A percentile compares a stretch with the other conserved stretches of the same genome.
These are phyloP conservation scores for Geotrichum restrictum DNA, from an alignment of 1,139 yeast genomes.

Conservation along the genomic window DNA sequence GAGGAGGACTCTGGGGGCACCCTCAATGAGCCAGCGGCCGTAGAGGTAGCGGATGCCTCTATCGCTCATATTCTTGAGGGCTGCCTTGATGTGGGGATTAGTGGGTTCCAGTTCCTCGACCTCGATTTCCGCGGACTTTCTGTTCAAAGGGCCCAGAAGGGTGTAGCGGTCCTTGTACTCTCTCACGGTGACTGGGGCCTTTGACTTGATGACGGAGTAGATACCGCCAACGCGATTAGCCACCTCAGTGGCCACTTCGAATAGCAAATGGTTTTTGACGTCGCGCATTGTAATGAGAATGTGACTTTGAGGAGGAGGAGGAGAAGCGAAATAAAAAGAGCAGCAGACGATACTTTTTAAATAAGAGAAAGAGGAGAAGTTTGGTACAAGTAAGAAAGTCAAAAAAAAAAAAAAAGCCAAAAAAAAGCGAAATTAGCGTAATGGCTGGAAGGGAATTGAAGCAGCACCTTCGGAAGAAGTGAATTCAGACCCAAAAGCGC, in stretches of 20 bases:
- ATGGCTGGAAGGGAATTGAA: background rate
- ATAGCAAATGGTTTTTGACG: conserved; percentile 71
- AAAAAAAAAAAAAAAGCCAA: background rate
- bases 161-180: conserved; percentile 88
- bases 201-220: conserved; percentile 91
- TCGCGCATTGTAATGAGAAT: conserved; percentile 34
- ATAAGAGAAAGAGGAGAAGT: background rate
- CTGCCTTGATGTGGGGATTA: conserved; percentile 53
- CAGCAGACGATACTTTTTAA: too few relatives aligned
- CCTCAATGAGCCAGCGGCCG: conserved; percentile 96
- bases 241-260: conserved; percentile 95
- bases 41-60: conserved; percentile 82
- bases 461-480: background rate
- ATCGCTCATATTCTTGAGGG: conserved; percentile 60
- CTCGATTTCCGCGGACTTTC: conserved; percentile 80
- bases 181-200: conserved; percentile 93
- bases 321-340: background rate
- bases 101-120: conserved; percentile 77
- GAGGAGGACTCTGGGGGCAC: conserved; percentile 87
- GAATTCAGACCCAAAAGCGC: background rate
- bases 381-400: background rate
- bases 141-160: conserved; percentile 80
- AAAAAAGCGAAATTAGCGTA: background rate
- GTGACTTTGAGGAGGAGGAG: background rate
- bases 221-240: conserved; percentile 98